A percentile compares a stretch with the other conserved stretches of the same genome.
phyloP scores from a whole-genome alignment of 2,329 filamentous ascomycete species.

The Ceratocystis harringtonii region DNA sequence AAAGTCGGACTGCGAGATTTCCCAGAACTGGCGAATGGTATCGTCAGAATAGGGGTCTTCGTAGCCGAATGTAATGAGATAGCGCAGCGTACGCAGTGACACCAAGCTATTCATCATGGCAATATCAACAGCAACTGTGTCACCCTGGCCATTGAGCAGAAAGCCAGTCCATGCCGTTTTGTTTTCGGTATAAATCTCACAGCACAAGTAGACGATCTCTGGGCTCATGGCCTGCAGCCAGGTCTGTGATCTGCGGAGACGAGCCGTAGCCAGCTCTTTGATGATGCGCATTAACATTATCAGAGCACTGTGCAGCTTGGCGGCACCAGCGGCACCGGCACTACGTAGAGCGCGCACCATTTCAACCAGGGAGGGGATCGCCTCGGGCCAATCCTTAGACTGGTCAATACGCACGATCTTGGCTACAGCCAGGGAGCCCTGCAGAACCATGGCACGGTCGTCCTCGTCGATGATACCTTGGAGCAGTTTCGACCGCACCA shows the following conservation, averaged over 20 bases:
- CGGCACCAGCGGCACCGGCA: constrained; percentile 25
- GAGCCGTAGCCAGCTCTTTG: constrained; percentile 76
- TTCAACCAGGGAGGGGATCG: constrained; percentile 44
- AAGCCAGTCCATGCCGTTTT: constrained; percentile 53
- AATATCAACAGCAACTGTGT: constrained; percentile 43
- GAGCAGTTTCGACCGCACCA: constrained; percentile 61
- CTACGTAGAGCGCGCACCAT: constrained; percentile 43
- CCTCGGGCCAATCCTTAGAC: constrained; percentile 66
- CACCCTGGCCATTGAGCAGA: constrained; percentile 41
- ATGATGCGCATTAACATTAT: constrained; percentile 70
- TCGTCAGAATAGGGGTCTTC: constrained; percentile 68
- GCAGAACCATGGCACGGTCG: constrained; percentile 60
- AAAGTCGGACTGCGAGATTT: constrained; percentile 59
- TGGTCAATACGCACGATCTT: constrained; percentile 86
- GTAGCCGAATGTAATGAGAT: constrained; percentile 67
- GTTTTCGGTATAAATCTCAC: constrained; percentile 61
- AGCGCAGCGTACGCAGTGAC: constrained; percentile 63
- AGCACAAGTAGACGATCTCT: constrained; percentile 68
- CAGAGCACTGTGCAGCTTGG: constrained; percentile 52
- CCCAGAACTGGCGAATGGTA: constrained; percentile 68
- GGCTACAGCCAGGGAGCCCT: constrained; percentile 75
- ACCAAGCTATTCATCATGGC: constrained; percentile 64
- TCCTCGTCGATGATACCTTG: constrained; percentile 64
- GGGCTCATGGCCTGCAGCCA: constrained; percentile 65
- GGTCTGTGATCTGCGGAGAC: constrained; percentile 58